Evolutionary conservation across 225 moss, liverwort and hornwort genomes (phyloP).

Genomic region (Straminergon stramineum): DNA sequence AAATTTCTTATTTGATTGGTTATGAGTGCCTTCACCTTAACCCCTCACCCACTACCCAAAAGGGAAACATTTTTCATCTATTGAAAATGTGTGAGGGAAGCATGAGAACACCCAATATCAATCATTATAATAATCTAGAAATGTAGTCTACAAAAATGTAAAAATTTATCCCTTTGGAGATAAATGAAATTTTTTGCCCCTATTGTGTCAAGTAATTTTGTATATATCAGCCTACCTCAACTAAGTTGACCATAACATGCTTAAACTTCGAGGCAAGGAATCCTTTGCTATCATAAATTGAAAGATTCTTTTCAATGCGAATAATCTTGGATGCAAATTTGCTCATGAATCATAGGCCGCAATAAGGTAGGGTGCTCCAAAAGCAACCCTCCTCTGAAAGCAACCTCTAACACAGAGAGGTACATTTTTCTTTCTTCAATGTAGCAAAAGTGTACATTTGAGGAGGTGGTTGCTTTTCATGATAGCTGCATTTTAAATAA

Average conservation of each 20-base stretch:
- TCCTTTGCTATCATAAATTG: not conserved
- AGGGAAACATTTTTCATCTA: accelerated
- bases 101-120: accelerated
- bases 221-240: not conserved
- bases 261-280: not conserved
- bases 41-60: accelerated
- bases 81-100: not conserved
- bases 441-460: not conserved
- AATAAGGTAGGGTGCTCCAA: not conserved
- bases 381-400: too few species aligned
- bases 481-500: not conserved
- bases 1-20: too few species aligned
- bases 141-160: not conserved
- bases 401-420: too few species aligned
- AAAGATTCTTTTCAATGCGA: not conserved
- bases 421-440: not conserved
- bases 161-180: not conserved
- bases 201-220: accelerated
- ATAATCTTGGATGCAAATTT: not conserved
- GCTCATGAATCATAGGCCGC: not conserved
- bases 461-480: not conserved
- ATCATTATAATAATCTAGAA: not conserved
- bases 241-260: not conserved
- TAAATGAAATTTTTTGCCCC: too few species aligned
- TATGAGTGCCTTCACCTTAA: too few species aligned